phyloP scores from a whole-genome alignment of 768 basidiomycete species.

The Hydnum rufescens region DNA sequence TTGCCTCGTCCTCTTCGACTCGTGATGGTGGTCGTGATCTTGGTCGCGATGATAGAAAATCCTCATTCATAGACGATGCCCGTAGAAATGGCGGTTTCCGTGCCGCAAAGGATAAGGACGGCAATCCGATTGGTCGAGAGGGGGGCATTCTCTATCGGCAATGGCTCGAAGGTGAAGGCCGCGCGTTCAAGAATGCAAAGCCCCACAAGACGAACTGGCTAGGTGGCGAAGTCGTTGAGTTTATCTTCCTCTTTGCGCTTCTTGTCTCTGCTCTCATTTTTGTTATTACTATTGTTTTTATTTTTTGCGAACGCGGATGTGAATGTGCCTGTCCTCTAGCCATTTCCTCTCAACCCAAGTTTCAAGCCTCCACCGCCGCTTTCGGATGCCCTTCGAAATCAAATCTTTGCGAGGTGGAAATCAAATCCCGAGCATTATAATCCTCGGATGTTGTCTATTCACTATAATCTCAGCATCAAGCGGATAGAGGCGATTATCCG shows the following conservation, averaged over 20 bases:
- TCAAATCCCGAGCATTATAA: constrained; percentile 33
- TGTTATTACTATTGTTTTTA: neutral
- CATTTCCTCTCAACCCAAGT: constrained; percentile 68
- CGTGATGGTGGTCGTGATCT: constrained; percentile 12
- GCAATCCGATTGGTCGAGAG: neutral
- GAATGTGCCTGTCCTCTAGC: constrained; percentile 24
- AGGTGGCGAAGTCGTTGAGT: constrained; percentile 34
- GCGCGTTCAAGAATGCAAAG: constrained; percentile 24
- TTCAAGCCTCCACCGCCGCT: constrained; percentile 67
- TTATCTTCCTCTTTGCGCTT: constrained; percentile 21
- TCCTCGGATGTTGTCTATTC: constrained; percentile 39
- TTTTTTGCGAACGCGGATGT: neutral
- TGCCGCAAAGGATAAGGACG: constrained; percentile 2
- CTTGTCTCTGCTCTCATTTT: neutral
- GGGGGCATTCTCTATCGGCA: constrained; percentile 9
- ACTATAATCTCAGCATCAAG: constrained; percentile 47
- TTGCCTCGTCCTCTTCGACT: neutral
- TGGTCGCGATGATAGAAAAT: constrained; percentile 2
- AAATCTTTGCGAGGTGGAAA: constrained; percentile 43
- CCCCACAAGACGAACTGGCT: constrained; percentile 39
- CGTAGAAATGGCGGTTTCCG: neutral
- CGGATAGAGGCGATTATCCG: constrained; percentile 70
- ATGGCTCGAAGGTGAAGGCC: constrained; percentile 27
- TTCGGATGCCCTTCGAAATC: constrained; percentile 35
- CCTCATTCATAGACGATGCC: no score